Percentiles rank a stretch among this genome's conserved stretches.
Evolutionary conservation across 202 grass and related monocot species (phyloP).

Genomic region (Eragrostis tef): DNA sequence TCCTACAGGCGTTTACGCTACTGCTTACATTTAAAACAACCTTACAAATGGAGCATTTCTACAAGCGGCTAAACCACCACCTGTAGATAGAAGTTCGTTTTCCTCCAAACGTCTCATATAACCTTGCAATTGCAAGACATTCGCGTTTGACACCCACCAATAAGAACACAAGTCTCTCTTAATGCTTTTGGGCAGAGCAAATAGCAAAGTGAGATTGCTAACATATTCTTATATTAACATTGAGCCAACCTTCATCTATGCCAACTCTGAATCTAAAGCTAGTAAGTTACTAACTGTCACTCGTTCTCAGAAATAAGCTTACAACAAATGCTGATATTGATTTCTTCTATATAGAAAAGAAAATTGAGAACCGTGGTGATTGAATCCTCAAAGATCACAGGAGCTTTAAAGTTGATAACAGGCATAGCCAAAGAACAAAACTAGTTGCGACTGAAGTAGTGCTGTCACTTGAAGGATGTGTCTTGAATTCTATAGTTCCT

Average conservation of each 20-base stretch:
- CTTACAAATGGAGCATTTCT: no score
- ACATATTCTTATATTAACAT: slow-evolving; percentile 23
- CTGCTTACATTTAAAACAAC: no score
- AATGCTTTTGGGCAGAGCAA: neutral
- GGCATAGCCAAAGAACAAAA: slow-evolving; percentile 37
- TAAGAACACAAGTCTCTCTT: neutral
- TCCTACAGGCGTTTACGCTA: no score
- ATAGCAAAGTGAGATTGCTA: slow-evolving; percentile 13
- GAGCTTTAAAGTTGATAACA: slow-evolving; percentile 49
- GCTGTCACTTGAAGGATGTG: slow-evolving; percentile 47
- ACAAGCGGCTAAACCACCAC: no score
- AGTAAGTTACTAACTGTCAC: slow-evolving; percentile 16
- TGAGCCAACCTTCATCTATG: slow-evolving; percentile 25
- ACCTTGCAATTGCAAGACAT: neutral
- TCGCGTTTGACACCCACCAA: neutral
- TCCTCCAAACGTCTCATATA: neutral
- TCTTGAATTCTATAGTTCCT: slow-evolving; percentile 72
- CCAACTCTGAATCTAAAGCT: slow-evolving; percentile 17
- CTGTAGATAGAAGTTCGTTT: no score
- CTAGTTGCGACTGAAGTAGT: slow-evolving; percentile 24
- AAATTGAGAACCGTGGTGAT: neutral
- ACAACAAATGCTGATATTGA: slow-evolving; percentile 11
- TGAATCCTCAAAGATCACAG: slow-evolving; percentile 37
- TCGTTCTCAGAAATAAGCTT: slow-evolving; percentile 5
- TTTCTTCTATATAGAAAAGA: slow-evolving; percentile 16